These are phyloP conservation scores for Croton laevigatus DNA, from an alignment of 441 rosid species.

Conservation along the genomic window DNA sequence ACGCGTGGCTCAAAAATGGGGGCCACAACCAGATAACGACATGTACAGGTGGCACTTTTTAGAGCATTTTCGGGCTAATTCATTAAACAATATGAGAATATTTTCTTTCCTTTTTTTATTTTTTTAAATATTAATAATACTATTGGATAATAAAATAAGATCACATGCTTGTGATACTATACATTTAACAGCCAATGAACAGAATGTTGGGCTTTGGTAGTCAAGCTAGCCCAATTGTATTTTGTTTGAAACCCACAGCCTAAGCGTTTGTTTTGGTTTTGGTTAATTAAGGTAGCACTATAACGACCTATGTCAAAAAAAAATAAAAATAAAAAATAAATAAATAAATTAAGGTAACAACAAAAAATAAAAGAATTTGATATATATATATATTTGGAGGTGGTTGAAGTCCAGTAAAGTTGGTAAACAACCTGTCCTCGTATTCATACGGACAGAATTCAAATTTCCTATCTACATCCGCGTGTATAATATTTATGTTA, in stretches of 20 bases:
- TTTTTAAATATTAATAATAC: neutral
- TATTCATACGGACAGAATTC: no score
- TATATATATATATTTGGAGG: no score
- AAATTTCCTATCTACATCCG: no score
- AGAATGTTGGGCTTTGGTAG: neutral
- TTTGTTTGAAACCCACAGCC: neutral
- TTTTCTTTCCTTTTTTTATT: neutral
- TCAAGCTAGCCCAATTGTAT: neutral
- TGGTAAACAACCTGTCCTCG: no score
- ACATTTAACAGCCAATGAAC: neutral
- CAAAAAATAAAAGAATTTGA: no score
- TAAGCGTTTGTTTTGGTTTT: no score
- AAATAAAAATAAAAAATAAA: no score
- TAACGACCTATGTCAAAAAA: no score
- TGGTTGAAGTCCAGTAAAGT: no score
- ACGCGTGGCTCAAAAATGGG: slow-evolving; percentile 30
- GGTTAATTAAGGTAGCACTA: no score
- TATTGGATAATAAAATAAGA: neutral
- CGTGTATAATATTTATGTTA: no score
- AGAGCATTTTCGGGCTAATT: neutral
- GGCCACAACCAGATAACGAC: slow-evolving; percentile 16
- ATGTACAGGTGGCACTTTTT: slow-evolving; percentile 11
- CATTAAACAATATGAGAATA: neutral
- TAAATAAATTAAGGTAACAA: no score
- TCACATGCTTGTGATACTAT: neutral